Evolutionary conservation across 148 eudicot species (phyloP), one percentile per base, ranked within the genome.

Genomic region (Arctostaphylos glauca): DNA sequence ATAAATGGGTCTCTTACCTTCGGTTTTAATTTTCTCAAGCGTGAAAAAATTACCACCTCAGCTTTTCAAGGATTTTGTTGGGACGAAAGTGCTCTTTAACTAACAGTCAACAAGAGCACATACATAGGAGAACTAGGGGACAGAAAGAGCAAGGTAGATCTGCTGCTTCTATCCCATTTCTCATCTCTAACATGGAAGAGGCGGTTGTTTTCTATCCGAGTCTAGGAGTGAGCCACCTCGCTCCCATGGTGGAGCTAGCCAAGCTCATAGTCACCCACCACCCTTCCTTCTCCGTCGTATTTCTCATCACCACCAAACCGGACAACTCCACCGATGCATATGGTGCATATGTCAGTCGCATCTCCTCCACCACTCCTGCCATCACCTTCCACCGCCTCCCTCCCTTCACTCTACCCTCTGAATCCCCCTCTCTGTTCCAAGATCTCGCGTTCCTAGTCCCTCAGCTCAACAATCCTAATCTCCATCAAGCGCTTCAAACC

Each of bases 351-450:
- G 54, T 86, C 64, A 6, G 56, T 62, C 72, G 14, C 5, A 81
- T 86, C 74, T 66, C 80, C 21, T 55, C 81, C 66, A 83, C 84
- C 74, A 83, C 83, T 41, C 79, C 86, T 14, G 44, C 83, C 82
- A 86, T 86, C 83, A 66, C 77, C 72, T 86, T 86, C 85, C 80
- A 82, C 78, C 85, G 73, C 56, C 87, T 85, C 76, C 87, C 85
- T 15, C 4, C 78, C 82, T 4, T 66, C 76, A 5, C 81, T 15
- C 55, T 82, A 62, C 62, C 81, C 10, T 53, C 31, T 47, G 54
- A 8, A 55, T 76, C 60, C 54, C 79, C 53, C 31, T 38, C 77
- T 67, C 72, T 3, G 43, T 21, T 38, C 0, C 38, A 16, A 44
- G 83, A 84, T 43, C 48, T 84, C 60, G 52, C 47, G 18, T 83